Percentiles rank a stretch among this genome's conserved stretches.
These are phyloP conservation scores for Neofusicoccum kwambonambiense DNA, from an alignment of 2,329 filamentous ascomycete species.

Conservation along the genomic window DNA sequence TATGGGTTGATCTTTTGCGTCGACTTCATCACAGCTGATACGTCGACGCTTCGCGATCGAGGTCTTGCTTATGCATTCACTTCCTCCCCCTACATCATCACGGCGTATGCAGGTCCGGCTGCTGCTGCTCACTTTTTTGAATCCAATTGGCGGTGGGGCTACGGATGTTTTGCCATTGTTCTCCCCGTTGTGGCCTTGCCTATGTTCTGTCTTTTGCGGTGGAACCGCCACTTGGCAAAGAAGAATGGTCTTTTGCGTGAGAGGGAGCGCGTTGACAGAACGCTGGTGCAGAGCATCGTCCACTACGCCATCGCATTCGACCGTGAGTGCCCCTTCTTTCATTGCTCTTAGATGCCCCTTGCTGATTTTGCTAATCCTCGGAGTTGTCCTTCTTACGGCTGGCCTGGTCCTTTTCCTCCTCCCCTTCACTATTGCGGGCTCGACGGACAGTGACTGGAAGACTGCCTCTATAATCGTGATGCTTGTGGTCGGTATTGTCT, in stretches of 20 bases:
- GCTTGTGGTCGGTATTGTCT: conserved; percentile 38
- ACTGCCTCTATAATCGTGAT: conserved; percentile 43
- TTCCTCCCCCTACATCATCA: conserved; percentile 64
- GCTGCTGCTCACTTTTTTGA: conserved; percentile 57
- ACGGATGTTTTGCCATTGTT: conserved; percentile 65
- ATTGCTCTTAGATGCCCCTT: conserved; percentile 55
- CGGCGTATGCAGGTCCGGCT: conserved; percentile 61
- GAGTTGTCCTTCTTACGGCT: conserved; percentile 59
- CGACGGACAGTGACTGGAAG: conserved; percentile 32
- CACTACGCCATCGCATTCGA: conserved; percentile 64
- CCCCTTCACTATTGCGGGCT: conserved; percentile 51
- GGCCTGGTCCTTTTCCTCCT: conserved; percentile 66
- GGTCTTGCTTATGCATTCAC: conserved; percentile 63
- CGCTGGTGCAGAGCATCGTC: conserved; percentile 44
- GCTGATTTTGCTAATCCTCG: conserved; percentile 45
- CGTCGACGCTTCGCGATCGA: conserved; percentile 63
- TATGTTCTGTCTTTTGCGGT: not conserved
- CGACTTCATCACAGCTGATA: conserved; percentile 68
- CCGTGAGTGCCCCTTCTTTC: conserved; percentile 43
- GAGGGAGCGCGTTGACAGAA: conserved; percentile 46
- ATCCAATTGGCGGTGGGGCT: conserved; percentile 66
- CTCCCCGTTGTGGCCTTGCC: conserved; percentile 56
- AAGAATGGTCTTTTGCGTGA: conserved; percentile 49
- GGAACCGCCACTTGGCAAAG: conserved; percentile 24
- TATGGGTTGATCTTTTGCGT: conserved; percentile 61